A percentile compares a stretch with the other conserved stretches of the same genome.
Evolutionary conservation across 1,284 basidiomycete species (phyloP).

Genomic region (Sutorius eximius): DNA sequence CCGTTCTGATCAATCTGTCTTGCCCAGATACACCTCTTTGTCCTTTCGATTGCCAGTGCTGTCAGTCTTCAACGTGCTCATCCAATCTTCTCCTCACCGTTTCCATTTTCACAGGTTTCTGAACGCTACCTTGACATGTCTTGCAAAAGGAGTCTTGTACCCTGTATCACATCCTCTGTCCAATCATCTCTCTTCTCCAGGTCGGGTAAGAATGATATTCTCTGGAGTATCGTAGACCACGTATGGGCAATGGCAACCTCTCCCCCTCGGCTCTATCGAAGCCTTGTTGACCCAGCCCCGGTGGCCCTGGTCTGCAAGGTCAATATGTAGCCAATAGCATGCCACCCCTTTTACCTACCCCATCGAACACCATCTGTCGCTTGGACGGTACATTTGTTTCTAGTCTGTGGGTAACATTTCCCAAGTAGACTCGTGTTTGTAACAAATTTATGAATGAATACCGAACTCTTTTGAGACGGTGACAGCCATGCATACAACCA

Average conservation of each 20-base stretch:
- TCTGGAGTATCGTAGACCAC: background rate
- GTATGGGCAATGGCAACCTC: background rate
- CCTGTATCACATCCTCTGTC: background rate
- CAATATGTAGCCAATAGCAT: conserved; percentile 65
- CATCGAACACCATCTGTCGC: conserved; percentile 21
- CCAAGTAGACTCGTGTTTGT: background rate
- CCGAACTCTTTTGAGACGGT: background rate
- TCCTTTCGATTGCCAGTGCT: conserved; percentile 84
- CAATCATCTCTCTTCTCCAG: background rate
- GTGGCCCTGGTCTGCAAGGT: conserved; percentile 50
- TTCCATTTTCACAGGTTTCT: conserved; percentile 44
- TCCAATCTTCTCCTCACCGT: background rate
- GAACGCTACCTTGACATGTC: conserved; percentile 10
- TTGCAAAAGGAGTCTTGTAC: background rate
- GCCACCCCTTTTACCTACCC: conserved; percentile 21
- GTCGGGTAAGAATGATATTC: background rate
- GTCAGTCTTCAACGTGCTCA: conserved; percentile 45
- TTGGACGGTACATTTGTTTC: conserved; percentile 17
- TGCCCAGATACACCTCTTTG: conserved; percentile 63
- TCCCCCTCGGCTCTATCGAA: conserved; percentile 60
- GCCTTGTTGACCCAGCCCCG: conserved; percentile 46
- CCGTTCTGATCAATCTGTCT: conserved; percentile 22
- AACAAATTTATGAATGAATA: background rate
- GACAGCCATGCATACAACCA: background rate
- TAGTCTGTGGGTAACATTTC: conserved; percentile 28